Base-by-base conservation (phyloP, 441 rosid species). In the Arabidopsis lyrata region DNA sequence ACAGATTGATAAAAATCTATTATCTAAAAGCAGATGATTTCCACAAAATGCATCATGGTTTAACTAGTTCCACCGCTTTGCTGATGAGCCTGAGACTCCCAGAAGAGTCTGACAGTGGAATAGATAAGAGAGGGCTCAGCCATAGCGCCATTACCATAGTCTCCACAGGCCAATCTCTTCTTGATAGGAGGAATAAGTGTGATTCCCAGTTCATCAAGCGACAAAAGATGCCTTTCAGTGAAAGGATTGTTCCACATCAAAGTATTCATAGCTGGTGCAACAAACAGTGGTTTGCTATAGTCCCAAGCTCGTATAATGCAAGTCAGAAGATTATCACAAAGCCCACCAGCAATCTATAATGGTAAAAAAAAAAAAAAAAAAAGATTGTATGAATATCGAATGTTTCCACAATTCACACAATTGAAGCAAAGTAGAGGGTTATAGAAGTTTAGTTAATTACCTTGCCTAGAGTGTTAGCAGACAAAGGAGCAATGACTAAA, bases 281-380 rank as follows among this genome's bases (percentile, higher is more conserved):
- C 87, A 61, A 91, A 95, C 1, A 88, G 41, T 20, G 97, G 91
- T 75, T 93, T 91, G 77, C 62, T 81, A 77, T 91, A 88, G 81
- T 90, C 98, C 98, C 98, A 95, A 53, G 98, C 97, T 78, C 98
- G 87, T 8, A 93, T 86, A 13, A 95, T 72, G 65, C 99, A 91
- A 9, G 97, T 95, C 55, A 95, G 75, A 77, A 95, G 82, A 84
- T 91, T 95, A 79, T 93, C 99, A 78, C 98, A 88, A 27, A 93
- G 75, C 22, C 98, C 99, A 20, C 96, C 96, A 57, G 97, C 97
- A 80, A 95, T 91, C 99, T 95, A 31, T 10, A 45, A 44, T 45
- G 54, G 27, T 31, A 77, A 24, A 7, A 9, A 0, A 36, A 35
- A 35, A 5, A 58, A 5, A 20, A 36, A 18, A 55, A 0, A 36